Evolutionary conservation across 1,284 basidiomycete species (phyloP).

Genomic region (Kwoniella shivajii): DNA sequence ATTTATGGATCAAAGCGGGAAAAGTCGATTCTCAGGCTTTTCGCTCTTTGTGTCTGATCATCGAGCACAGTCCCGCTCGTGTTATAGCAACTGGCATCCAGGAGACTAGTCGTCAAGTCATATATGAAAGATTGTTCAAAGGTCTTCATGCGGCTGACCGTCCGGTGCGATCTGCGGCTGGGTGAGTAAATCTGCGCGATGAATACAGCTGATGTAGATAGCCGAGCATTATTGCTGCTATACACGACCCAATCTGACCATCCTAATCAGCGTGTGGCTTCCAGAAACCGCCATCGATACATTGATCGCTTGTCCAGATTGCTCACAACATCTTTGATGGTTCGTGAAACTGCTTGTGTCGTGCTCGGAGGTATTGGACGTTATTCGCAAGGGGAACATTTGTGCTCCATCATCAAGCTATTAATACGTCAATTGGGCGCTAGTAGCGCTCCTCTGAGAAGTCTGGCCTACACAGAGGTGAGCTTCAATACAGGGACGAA

Average conservation of each 20-base stretch:
- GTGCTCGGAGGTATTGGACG: slow-evolving; percentile 54
- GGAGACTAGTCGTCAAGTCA: neutral
- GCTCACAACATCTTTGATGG: neutral
- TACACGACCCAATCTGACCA: slow-evolving; percentile 16
- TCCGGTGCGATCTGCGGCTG: slow-evolving; percentile 21
- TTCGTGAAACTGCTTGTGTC: slow-evolving; percentile 32
- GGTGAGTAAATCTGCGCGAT: slow-evolving; percentile 17
- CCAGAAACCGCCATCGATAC: slow-evolving; percentile 9
- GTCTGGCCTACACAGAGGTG: slow-evolving; percentile 71
- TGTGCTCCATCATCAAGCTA: slow-evolving; percentile 66
- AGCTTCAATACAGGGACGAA: slow-evolving; percentile 23
- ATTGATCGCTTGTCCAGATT: neutral
- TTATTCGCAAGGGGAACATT: slow-evolving; percentile 58
- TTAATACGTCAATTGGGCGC: slow-evolving; percentile 71
- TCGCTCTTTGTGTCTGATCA: slow-evolving; percentile 17
- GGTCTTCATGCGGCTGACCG: slow-evolving; percentile 23
- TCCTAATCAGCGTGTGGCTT: slow-evolving; percentile 11
- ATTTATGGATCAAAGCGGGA: slow-evolving; percentile 15
- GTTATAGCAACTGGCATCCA: slow-evolving; percentile 7
- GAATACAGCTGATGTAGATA: slow-evolving; percentile 7
- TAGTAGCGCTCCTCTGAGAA: slow-evolving; percentile 67
- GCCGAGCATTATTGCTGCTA: slow-evolving; percentile 22
- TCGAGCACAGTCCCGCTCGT: slow-evolving; percentile 15
- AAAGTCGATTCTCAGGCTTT: slow-evolving; percentile 17
- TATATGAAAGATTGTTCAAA: slow-evolving; percentile 15